Evolutionary conservation across 2,329 filamentous ascomycete species (phyloP), one percentile per base, ranked within the genome.

Genomic region (Rasamsonia emersonii): DNA sequence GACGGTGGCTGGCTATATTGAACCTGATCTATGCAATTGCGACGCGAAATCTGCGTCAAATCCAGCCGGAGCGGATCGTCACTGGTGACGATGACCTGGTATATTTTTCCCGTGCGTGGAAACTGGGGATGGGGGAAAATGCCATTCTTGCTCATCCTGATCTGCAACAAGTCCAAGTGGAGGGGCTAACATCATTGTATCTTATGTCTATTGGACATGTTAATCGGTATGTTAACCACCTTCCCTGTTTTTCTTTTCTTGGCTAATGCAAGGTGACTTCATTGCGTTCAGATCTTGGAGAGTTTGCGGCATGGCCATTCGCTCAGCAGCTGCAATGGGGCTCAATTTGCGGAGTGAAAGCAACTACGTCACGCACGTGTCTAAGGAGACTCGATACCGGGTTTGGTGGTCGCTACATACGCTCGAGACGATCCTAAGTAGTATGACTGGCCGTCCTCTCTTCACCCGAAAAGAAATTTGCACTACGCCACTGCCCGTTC

Each of bases 21-120:
- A 65, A 67, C 36, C 33, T 65, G 16, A 53, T 66, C 10, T 64
- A 66, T 41, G 62, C 62, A 14, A 61, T 65, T 31, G 56, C 56
- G 11, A 54, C 57, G 15, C 54, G 50, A 40, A 54, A 61, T 35
- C 50, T 48, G 5, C 45, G 51, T 15, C 43, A 59, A 6, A 37
- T 51, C 15, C 45, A 56, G 24, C 41, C 43, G 16, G 41, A 46
- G 3, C 46, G 42, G 24, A 41, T 44, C 18, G 43, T 43, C 5
- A 44, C 51, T 13, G 38, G 46, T 17, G 47, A 55, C 18, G 59
- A 62, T 30, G 56, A 61, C 25, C 35, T 54, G 18, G 42, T 56
- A n/a, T 65, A 61, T 40, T 65, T 66, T 41, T 51, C 59, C 1
- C 47, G 62, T 28, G 61, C 62, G 2, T 60, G 61, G 46, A 55